Base-by-base conservation (phyloP, 1,284 basidiomycete genomes). In the Ustilago trichophora region DNA sequence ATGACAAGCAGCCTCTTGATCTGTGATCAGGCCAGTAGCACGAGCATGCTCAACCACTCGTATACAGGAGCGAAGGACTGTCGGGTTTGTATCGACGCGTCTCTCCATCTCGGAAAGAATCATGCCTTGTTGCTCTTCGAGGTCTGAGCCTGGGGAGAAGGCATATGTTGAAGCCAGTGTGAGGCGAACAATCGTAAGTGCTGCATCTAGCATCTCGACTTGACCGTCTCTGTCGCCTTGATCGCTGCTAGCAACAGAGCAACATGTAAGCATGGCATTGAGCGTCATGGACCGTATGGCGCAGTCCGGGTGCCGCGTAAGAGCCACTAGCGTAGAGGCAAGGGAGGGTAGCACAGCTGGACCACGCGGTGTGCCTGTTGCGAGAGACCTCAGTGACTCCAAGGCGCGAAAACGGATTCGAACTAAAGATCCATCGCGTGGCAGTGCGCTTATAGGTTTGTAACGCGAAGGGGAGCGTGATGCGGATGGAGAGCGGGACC, bases 61-160 rank as follows among this genome's bases (percentile, higher is more conserved):
- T 19, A 70, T 48, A 9, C 56, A 60, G 13, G 52, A 46, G 16
- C 67, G 60, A 37, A 70, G 53, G 2, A 65, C 62, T 10, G 38
- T 31, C 3, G 67, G 62, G 16, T 56, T 54, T 2, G 62, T 40
- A 22, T 70, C 67, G 8, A 51, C 60, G 7, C 59, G 51, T 8
- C 40, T 41, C 12, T 64, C 59, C 59, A 68, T 62, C 34, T 68
- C 65, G 2, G 58, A 55, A 7, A 63, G 26, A 11, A 68, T 54
- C 41, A 57, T 19, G 3, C 58, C 65, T 4, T 47, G 40, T 18
- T 58, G 48, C 27, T 63, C 58, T 22, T 63, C 51, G 7, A 48
- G 32, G 16, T 33, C 47, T 13, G 50, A 42, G 0, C 54, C 51
- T 2, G 55, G 15, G 10, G 50, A 42, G 21, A 69, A 63, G 2